Evolutionary conservation across 1,284 basidiomycete species (phyloP).

Genomic region (Pisolithus thermaeus): DNA sequence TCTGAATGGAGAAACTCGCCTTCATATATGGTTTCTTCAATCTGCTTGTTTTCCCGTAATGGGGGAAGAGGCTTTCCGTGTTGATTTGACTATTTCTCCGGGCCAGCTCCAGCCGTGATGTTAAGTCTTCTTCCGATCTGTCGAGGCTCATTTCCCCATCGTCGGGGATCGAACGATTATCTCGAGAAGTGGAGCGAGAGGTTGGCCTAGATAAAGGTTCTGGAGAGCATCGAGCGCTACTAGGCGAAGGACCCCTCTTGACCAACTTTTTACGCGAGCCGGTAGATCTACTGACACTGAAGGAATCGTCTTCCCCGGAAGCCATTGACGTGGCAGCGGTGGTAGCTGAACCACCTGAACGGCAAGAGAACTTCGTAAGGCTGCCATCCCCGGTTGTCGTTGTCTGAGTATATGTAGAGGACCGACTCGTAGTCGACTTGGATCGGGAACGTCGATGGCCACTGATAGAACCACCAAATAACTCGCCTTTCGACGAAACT

Average conservation of each 20-base stretch:
- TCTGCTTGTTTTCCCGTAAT: slow-evolving; percentile 38
- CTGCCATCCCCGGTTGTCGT: slow-evolving; percentile 60
- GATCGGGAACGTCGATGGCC: slow-evolving; percentile 48
- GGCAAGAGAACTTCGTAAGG: slow-evolving; percentile 61
- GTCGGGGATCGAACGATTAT: slow-evolving; percentile 34
- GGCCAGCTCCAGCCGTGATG: slow-evolving; percentile 70
- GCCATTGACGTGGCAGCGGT: slow-evolving; percentile 53
- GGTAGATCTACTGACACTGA: slow-evolving; percentile 41
- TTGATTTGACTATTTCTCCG: slow-evolving; percentile 77
- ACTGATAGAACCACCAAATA: slow-evolving; percentile 65
- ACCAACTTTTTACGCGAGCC: slow-evolving; percentile 48
- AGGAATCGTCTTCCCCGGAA: slow-evolving; percentile 54
- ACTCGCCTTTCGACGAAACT: slow-evolving; percentile 56
- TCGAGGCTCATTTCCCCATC: slow-evolving; percentile 44
- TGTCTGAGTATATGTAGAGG: slow-evolving; percentile 63
- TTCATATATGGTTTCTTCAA: slow-evolving; percentile 70
- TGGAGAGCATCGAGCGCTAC: slow-evolving; percentile 33
- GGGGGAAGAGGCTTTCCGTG: slow-evolving; percentile 39
- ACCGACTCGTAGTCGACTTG: slow-evolving; percentile 62
- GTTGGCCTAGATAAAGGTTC: slow-evolving; percentile 29
- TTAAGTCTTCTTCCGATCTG: slow-evolving; percentile 68
- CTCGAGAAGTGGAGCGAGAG: slow-evolving; percentile 40
- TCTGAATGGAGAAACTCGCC: slow-evolving; percentile 34
- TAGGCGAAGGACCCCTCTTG: slow-evolving; percentile 53
- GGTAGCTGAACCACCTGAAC: slow-evolving; percentile 62